Base-by-base conservation (phyloP, 163 green algal species). In the Chlamydomonas reinhardtii region DNA sequence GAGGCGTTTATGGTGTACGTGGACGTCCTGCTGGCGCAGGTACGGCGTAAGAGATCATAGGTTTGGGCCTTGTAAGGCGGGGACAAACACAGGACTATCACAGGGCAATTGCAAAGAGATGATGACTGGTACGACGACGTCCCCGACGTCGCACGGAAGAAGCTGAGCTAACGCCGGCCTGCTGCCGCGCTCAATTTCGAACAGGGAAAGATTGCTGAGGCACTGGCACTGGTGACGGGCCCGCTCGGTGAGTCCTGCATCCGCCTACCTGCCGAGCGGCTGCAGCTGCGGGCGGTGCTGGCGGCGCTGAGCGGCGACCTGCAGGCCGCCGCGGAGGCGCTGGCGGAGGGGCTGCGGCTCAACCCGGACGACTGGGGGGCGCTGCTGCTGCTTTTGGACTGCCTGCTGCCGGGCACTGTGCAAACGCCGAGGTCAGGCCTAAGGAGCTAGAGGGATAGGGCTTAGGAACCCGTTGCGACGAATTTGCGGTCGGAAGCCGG, bases 1-100 rank as follows among this genome's bases (percentile, higher is more conserved):
- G 95, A 97, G 69, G 90, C 89, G 8, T 87, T 96, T 31, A 91
- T 96, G 72, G 81, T 97, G 75, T 94, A 95, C 54, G 76, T 96
- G 64, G 91, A 96, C 73, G 81, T 97, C 6, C 81, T 97, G 32
- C 85, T 94, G 82, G 90, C 90, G 68, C 86, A 92, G 84, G 88
- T 92, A 71, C 64, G 77, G 81, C 43, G 62, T 48, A 48, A 8
- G 8, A 48, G 39, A 48, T 48, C 8, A 48, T 14, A 48, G 39
- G n/a, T n/a, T n/a, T n/a, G n/a, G n/a, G n/a, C n/a, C n/a, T n/a
- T n/a, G n/a, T n/a, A n/a, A n/a, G n/a, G n/a, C n/a, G n/a, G n/a
- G n/a, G n/a, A n/a, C n/a, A n/a, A n/a, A n/a, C n/a, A n/a, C n/a
- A n/a, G n/a, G n/a, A n/a, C n/a, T n/a, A n/a, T n/a, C n/a, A n/a